A percentile compares a stretch with the other conserved stretches of the same genome.
These are phyloP conservation scores for Trichoderma polysporum DNA, from an alignment of 2,329 filamentous ascomycete species.

Conservation along the genomic window DNA sequence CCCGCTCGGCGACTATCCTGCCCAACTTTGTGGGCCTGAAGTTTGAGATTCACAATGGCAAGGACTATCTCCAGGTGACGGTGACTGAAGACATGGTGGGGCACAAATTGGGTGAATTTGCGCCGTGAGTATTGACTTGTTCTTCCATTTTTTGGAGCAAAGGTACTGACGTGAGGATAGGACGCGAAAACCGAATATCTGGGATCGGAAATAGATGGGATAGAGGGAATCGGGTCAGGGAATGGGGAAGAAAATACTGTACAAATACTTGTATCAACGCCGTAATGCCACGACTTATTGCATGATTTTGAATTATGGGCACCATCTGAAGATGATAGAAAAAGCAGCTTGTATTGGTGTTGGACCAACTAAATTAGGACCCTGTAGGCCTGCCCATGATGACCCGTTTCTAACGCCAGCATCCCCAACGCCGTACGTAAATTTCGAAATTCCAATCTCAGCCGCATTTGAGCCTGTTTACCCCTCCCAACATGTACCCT, in stretches of 20 bases:
- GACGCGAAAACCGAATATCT: slow-evolving; percentile 59
- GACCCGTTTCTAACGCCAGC: not conserved
- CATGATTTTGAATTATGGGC: not conserved
- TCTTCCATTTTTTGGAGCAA: not conserved
- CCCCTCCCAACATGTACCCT: not conserved
- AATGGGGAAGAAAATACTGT: slow-evolving; percentile 28
- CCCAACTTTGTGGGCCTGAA: slow-evolving; percentile 88
- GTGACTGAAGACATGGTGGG: slow-evolving; percentile 97
- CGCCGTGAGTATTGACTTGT: slow-evolving; percentile 61
- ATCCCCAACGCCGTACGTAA: slow-evolving; percentile 21
- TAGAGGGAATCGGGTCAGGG: slow-evolving; percentile 21
- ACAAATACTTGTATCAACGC: slow-evolving; percentile 34
- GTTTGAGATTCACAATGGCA: slow-evolving; percentile 92
- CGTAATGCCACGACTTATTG: slow-evolving; percentile 11
- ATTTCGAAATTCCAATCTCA: not conserved
- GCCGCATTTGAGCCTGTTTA: not conserved
- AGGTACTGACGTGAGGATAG: slow-evolving; percentile 35
- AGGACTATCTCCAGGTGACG: slow-evolving; percentile 75
- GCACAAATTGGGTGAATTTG: slow-evolving; percentile 91
- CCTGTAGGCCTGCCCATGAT: not conserved
- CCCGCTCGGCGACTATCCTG: slow-evolving; percentile 82
- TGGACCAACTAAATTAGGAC: not conserved
- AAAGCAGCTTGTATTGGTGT: slow-evolving; percentile 1
- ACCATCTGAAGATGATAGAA: not conserved
- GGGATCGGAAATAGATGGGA: slow-evolving; percentile 40